Evolutionary conservation across 2,329 filamentous ascomycete genomes (phyloP).

Genomic region (Colletotrichum phormii): DNA sequence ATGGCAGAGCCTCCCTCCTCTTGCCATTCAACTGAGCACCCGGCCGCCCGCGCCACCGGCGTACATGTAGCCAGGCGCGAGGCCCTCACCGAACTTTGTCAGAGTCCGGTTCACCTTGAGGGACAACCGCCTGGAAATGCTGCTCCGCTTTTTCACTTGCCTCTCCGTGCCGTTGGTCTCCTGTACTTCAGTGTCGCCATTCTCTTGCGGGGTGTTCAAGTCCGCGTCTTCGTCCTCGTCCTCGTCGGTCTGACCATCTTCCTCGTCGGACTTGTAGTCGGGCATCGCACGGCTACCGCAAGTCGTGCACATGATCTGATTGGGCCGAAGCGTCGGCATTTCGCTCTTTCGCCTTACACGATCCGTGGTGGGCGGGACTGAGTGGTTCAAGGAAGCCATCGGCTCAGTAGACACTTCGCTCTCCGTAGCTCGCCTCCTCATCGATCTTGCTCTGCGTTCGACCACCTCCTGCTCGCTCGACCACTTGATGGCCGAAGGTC

Average conservation of each 20-base stretch:
- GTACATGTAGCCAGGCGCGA: constrained; percentile 10
- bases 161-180: neutral
- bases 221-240: neutral
- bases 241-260: neutral
- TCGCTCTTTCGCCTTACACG: constrained; percentile 6
- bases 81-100: neutral
- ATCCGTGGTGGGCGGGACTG: neutral
- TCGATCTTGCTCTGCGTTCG: constrained; percentile 6
- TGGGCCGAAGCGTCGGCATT: neutral
- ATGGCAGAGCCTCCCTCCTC: neutral
- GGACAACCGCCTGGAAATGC: constrained; percentile 14
- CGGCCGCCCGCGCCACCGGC: neutral
- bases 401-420: neutral
- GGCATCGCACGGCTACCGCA: constrained; percentile 17
- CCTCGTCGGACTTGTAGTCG: neutral
- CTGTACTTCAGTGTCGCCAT: neutral
- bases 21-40: neutral
- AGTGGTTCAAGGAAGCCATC: neutral
- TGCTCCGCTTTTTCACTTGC: neutral
- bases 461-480: neutral
- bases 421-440: constrained; percentile 1
- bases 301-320: constrained; percentile 13
- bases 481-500: neutral
- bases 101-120: constrained; percentile 18
- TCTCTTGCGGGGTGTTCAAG: neutral